A percentile compares a stretch with the other conserved stretches of the same genome.
Evolutionary conservation across 2,329 filamentous ascomycete genomes (phyloP).

Genomic region (Mycosphaerella arachidis): DNA sequence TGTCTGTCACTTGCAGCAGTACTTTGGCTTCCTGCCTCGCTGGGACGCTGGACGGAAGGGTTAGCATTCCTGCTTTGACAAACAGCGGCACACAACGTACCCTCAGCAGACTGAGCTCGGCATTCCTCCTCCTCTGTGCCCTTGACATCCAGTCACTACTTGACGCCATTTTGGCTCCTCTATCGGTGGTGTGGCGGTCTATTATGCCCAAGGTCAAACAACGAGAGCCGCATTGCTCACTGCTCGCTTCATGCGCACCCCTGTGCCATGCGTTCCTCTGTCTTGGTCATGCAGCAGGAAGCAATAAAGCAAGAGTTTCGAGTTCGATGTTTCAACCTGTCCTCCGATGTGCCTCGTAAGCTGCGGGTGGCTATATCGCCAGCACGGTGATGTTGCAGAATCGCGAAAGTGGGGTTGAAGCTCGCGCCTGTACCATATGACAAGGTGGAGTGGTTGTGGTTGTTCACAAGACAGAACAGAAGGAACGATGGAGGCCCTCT

Average conservation of each 20-base stretch:
- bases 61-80: neutral
- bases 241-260: neutral
- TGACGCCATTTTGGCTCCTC: constrained; percentile 8
- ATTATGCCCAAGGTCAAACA: neutral
- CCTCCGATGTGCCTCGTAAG: neutral
- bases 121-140: constrained; percentile 11
- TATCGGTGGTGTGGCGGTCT: neutral
- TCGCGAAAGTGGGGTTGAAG: neutral
- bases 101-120: constrained; percentile 15
- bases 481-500: neutral
- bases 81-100: constrained; percentile 2
- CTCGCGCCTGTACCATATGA: neutral
- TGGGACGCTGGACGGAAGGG: constrained; percentile 6
- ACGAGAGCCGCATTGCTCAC: neutral
- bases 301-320: neutral
- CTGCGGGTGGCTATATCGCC: neutral
- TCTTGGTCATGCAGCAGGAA: neutral
- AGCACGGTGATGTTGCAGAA: neutral
- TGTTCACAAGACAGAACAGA: neutral
- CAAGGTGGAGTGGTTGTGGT: neutral
- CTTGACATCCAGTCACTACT: constrained; percentile 15
- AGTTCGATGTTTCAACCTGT: neutral
- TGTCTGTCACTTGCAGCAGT: constrained; percentile 6
- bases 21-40: constrained; percentile 12
- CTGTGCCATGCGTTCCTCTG: neutral